phyloP scores from a whole-genome alignment of 768 basidiomycete species.

The Lactifluus subvellereus region DNA sequence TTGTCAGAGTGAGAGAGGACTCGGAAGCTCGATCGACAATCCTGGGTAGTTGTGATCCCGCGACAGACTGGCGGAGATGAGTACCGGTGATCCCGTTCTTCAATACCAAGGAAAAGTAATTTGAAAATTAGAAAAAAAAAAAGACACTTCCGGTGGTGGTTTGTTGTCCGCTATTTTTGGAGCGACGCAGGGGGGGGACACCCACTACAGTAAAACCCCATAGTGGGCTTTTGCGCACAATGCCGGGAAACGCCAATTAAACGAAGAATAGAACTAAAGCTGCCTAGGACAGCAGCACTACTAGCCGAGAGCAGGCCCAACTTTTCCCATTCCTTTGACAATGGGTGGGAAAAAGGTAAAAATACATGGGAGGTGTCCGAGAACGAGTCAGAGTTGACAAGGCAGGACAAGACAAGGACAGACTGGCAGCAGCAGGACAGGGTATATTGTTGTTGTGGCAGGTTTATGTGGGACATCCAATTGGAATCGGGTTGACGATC shows the following conservation, averaged over 20 bases:
- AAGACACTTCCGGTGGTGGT: neutral
- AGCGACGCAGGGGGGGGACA: too few relatives aligned
- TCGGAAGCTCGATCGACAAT: conserved; percentile 17
- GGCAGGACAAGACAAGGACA: neutral
- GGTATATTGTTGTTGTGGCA: too few relatives aligned
- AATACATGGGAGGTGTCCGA: neutral
- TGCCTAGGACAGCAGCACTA: too few relatives aligned
- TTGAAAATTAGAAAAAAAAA: neutral
- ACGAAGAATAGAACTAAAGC: neutral
- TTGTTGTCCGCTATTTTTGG: too few relatives aligned
- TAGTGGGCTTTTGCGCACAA: neutral
- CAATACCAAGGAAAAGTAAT: neutral
- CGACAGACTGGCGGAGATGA: conserved; percentile 10
- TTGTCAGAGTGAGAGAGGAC: conserved; percentile 1
- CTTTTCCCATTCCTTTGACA: neutral
- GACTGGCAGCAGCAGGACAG: too few relatives aligned
- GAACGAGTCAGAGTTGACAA: neutral
- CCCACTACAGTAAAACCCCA: too few relatives aligned
- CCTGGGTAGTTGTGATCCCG: conserved; percentile 17
- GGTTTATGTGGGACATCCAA: neutral
- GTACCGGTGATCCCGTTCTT: conserved; percentile 15
- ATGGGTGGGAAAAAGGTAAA: neutral
- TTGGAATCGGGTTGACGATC: conserved; percentile 24
- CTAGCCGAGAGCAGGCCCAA: neutral
- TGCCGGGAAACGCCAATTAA: neutral